phyloP scores from a whole-genome alignment of 805 yeast species.

The Teunomyces tritomae region DNA sequence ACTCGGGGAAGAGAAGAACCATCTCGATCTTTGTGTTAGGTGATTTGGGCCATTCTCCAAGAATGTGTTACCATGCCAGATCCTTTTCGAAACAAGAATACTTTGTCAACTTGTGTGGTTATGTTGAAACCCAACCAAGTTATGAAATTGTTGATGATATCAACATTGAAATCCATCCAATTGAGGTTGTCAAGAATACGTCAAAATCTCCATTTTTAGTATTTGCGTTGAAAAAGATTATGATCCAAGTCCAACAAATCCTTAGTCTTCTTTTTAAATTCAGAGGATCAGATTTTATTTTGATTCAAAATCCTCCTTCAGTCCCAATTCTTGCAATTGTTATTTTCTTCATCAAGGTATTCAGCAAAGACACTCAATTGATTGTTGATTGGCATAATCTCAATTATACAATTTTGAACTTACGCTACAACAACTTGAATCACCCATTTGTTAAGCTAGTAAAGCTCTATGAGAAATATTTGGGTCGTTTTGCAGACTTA shows the following conservation, averaged over 20 bases:
- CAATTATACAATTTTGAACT: conserved; percentile 76
- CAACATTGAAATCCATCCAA: conserved; percentile 50
- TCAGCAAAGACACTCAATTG: conserved; percentile 55
- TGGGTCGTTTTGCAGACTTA: conserved; percentile 63
- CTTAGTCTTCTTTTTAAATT: conserved; percentile 47
- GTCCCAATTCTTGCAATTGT: conserved; percentile 74
- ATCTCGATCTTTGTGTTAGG: conserved; percentile 84
- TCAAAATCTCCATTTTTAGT: conserved; percentile 49
- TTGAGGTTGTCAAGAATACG: conserved; percentile 39
- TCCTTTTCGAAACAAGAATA: conserved; percentile 71
- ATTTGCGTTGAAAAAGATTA: conserved; percentile 59
- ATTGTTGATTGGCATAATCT: conserved; percentile 96
- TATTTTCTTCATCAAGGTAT: conserved; percentile 48
- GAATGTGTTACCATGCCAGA: conserved; percentile 87
- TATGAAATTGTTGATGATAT: conserved; percentile 47
- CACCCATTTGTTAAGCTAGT: conserved; percentile 66
- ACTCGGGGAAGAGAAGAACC: conserved; percentile 38
- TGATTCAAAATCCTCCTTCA: conserved; percentile 92
- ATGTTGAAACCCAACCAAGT: conserved; percentile 58
- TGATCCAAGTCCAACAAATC: conserved; percentile 51
- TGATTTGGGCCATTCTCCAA: conserved; percentile 91
- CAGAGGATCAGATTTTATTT: conserved; percentile 61
- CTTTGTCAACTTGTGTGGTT: conserved; percentile 83
- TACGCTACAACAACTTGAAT: conserved; percentile 51
- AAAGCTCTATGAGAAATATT: conserved; percentile 57